A percentile compares a stretch with the other conserved stretches of the same genome.
phyloP scores from a whole-genome alignment of 176 grass and related monocot genomes.

The Puya raimondii region DNA sequence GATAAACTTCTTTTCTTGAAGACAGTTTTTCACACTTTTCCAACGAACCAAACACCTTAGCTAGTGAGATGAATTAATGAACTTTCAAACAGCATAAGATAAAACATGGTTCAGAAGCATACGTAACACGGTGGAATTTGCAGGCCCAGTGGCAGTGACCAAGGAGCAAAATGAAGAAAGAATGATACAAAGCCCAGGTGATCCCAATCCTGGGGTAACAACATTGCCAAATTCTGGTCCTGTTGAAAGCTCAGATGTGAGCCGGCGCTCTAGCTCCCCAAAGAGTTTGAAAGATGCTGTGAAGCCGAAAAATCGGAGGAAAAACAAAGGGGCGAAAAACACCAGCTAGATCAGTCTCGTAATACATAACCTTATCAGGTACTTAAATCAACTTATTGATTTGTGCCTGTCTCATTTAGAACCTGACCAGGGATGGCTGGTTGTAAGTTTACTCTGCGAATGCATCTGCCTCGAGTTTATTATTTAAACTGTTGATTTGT shows the following conservation, averaged over 20 bases:
- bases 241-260: conserved; percentile 25
- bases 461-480: no score
- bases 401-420: no score
- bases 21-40: no score
- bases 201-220: conserved; percentile 29
- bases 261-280: conserved; percentile 34
- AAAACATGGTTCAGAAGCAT: neutral
- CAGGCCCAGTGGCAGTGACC: conserved; percentile 16
- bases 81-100: neutral
- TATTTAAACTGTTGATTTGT: no score
- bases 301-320: conserved; percentile 73
- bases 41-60: no score
- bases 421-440: no score
- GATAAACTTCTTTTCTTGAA: no score
- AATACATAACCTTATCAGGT: neutral
- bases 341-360: conserved; percentile 10
- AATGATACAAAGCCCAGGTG: conserved; percentile 22
- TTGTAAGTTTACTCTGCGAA: no score
- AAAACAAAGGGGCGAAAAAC: conserved; percentile 30
- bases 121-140: conserved; percentile 5
- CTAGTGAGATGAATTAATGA: conserved; percentile 5
- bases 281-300: conserved; percentile 84
- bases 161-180: conserved; percentile 26
- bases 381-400: neutral
- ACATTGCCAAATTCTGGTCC: conserved; percentile 18